phyloP scores from a whole-genome alignment of 805 yeast genomes.

The Schwanniomyces yamadae region DNA sequence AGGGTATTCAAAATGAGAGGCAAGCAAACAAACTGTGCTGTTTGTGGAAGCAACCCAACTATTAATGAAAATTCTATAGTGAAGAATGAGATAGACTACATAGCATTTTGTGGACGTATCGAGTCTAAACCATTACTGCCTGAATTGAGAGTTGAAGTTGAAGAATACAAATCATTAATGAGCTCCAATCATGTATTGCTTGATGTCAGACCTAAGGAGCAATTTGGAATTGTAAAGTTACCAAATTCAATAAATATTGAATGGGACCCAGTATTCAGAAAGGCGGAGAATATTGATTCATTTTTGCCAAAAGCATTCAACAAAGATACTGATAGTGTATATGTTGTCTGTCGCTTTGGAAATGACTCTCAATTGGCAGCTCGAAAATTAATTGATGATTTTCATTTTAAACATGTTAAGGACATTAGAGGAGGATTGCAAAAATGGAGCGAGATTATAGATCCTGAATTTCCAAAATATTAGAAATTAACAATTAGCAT shows the following conservation, averaged over 20 bases:
- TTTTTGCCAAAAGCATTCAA: slow-evolving; percentile 20
- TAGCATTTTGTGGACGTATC: slow-evolving; percentile 70
- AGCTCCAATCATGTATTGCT: slow-evolving; percentile 38
- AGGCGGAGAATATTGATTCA: slow-evolving; percentile 19
- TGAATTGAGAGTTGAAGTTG: slow-evolving; percentile 47
- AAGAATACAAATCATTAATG: slow-evolving; percentile 27
- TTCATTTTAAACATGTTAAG: slow-evolving; percentile 48
- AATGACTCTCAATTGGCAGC: slow-evolving; percentile 87
- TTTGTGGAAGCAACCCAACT: slow-evolving; percentile 57
- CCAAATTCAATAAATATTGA: slow-evolving; percentile 65
- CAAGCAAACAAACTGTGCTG: slow-evolving; percentile 55
- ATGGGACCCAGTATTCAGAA: slow-evolving; percentile 45
- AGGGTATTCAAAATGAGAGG: slow-evolving; percentile 80
- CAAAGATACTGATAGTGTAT: slow-evolving; percentile 31
- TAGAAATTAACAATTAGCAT: slow-evolving; percentile 20
- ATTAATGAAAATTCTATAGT: slow-evolving; percentile 50
- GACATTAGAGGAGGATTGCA: slow-evolving; percentile 81
- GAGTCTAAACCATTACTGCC: slow-evolving; percentile 44
- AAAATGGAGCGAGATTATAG: slow-evolving; percentile 63
- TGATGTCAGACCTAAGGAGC: slow-evolving; percentile 83
- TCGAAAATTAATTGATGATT: slow-evolving; percentile 47
- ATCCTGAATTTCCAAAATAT: slow-evolving; percentile 62
- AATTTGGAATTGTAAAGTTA: slow-evolving; percentile 64
- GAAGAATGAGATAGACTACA: slow-evolving; percentile 56
- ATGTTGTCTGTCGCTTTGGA: slow-evolving; percentile 82